Evolutionary conservation across 495 filamentous ascomycete species (phyloP), one percentile per base, ranked within the genome.

Genomic region (Aspergillus saccharolyticus): DNA sequence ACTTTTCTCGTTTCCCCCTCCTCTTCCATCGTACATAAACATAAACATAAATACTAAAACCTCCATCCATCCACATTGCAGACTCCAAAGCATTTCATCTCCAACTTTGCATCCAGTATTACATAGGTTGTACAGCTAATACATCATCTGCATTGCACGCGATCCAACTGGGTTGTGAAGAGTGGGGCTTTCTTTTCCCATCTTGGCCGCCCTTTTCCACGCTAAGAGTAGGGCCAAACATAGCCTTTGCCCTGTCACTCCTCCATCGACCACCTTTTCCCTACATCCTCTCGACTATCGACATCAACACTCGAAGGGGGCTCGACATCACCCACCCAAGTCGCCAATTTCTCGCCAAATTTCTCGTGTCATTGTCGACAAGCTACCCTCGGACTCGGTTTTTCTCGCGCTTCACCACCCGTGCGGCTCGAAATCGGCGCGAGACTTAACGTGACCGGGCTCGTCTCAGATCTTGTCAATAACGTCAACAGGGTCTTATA

Each of bases 221-320:
- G 75, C 75, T 78, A 78, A 70, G 64, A 70, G 57, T 76, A 74
- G 73, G 73, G 73, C 75, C 75, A 77, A 77, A 77, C 73, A 77
- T 73, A 70, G 62, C 67, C 71, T 72, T 49, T 71, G 64, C 69
- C 70, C 69, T 74, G 63, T 75, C 67, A 66, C 63, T 65, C 67
- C 61, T 55, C 53, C 56, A 63, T 63, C 56, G 62, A 57, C 52
- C n/a, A n/a, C n/a, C n/a, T n/a, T n/a, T n/a, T n/a, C n/a, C n/a
- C n/a, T n/a, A n/a, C n/a, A n/a, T n/a, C n/a, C n/a, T n/a, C n/a
- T n/a, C n/a, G n/a, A 57, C 46, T 55, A 57, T 56, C 56, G 3
- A 9, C 53, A 57, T 56, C 56, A n/a, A n/a, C 54, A 48, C 25
- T 57, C 14, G 21, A 50, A 44, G 30, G 18, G 44, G 44, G 48